These are phyloP conservation scores for Vigna trinervia DNA, from an alignment of 306 rosid genomes.

Conservation along the genomic window DNA sequence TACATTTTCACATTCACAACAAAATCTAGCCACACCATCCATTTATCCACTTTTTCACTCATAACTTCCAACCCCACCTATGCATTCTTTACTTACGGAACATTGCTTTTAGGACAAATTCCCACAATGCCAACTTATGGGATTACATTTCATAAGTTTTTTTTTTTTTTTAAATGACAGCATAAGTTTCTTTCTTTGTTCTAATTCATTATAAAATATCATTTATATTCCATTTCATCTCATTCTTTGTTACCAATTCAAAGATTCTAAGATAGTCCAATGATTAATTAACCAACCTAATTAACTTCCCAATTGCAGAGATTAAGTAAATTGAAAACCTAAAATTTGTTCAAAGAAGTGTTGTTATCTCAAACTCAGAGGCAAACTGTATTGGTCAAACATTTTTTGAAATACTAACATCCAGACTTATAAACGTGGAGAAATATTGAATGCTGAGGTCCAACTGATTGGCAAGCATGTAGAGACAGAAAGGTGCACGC, in stretches of 20 bases:
- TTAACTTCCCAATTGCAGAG: not conserved
- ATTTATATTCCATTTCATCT: too few species aligned
- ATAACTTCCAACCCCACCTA: not conserved
- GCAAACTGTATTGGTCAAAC: constrained; percentile 33
- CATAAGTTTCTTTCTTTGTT: too few species aligned
- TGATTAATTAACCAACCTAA: not conserved
- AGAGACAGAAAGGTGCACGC: constrained; percentile 51
- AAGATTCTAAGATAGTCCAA: not conserved
- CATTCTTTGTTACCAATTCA: not conserved
- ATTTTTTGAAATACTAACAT: constrained; percentile 41
- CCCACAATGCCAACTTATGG: not conserved
- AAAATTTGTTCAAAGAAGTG: not conserved
- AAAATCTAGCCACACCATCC: not conserved
- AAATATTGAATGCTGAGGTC: constrained; percentile 33
- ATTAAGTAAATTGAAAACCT: not conserved
- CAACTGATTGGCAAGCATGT: not conserved
- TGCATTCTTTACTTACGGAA: not conserved
- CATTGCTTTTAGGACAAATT: not conserved
- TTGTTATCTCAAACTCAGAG: not conserved
- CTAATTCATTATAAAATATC: too few species aligned
- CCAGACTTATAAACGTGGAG: constrained; percentile 9
- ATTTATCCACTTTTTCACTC: not conserved
- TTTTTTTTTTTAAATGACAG: too few species aligned
- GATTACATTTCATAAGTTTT: too few species aligned
- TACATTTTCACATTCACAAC: constrained; percentile 31